Conservation (phyloP, 495 filamentous ascomycete genomes). For the Xylaria intraflava region DNA sequence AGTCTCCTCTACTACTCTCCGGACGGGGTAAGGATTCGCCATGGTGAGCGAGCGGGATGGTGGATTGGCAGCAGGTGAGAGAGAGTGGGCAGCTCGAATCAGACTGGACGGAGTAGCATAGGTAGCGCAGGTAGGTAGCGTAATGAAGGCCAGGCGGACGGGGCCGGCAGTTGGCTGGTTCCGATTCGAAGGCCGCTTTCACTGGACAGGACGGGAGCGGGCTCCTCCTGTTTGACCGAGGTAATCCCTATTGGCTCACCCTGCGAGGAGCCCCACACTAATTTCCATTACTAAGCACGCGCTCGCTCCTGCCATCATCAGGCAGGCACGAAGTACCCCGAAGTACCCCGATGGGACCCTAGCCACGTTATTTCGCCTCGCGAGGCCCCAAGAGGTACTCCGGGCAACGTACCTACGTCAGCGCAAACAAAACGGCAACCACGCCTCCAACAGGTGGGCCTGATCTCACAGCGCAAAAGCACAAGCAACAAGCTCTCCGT, state of each 20-base stretch:
- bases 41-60: conserved; percentile 22
- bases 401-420: background rate
- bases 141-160: background rate
- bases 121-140: background rate
- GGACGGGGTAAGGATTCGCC: conserved; percentile 21
- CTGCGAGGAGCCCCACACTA: background rate
- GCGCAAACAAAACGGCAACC: background rate
- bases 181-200: background rate
- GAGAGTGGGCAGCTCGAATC: background rate
- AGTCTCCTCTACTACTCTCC: conserved; percentile 15
- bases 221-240: background rate
- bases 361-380: background rate
- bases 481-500: background rate
- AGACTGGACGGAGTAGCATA: background rate
- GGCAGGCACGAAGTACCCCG: no score
- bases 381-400: background rate
- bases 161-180: background rate
- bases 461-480: background rate
- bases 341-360: no score
- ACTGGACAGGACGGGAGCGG: conserved; percentile 8
- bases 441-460: background rate
- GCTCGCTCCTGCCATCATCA: no score
- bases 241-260: conserved; percentile 1
- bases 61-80: background rate
- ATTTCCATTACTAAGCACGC: no score